Conservation (phyloP, 768 basidiomycete genomes). For the Termitomyces heimii region DNA sequence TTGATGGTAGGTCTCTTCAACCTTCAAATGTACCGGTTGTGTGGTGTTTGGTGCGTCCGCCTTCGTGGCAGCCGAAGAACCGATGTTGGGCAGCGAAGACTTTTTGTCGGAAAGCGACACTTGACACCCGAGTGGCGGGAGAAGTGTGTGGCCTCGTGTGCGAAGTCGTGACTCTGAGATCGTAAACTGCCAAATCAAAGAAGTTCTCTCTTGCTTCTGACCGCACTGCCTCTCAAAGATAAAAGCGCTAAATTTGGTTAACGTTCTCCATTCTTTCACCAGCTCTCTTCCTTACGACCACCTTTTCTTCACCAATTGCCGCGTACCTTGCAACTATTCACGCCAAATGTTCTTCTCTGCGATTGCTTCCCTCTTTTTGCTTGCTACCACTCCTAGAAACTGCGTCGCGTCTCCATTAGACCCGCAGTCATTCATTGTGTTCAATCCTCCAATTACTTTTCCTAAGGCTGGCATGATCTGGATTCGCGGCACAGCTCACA, state of each 20-base stretch:
- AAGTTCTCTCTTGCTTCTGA: slow-evolving; percentile 6
- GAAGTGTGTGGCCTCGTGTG: slow-evolving; percentile 13
- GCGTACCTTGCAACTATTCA: not conserved
- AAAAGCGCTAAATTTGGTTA: not conserved
- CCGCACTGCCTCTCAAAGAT: slow-evolving; percentile 2
- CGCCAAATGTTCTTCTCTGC: slow-evolving; percentile 9
- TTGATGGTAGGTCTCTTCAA: not conserved
- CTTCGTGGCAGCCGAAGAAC: not conserved
- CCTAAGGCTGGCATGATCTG: slow-evolving; percentile 16
- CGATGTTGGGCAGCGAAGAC: not conserved
- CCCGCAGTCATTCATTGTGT: slow-evolving; percentile 14
- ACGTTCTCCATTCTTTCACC: not conserved
- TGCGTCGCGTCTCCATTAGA: slow-evolving; percentile 7
- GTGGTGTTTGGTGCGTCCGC: not conserved
- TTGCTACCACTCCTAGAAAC: slow-evolving; percentile 2
- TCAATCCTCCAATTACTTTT: slow-evolving; percentile 18
- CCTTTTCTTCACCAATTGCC: not conserved
- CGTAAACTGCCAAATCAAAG: slow-evolving; percentile 5
- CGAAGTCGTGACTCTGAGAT: not conserved
- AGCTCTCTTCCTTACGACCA: not conserved
- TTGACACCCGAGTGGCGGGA: slow-evolving; percentile 8
- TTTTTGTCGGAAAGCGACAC: not conserved
- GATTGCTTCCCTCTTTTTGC: slow-evolving; percentile 5
- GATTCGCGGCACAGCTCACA: slow-evolving; percentile 15
- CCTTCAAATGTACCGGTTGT: not conserved